These are phyloP conservation scores for Yamadazyma diospyri DNA, from an alignment of 1,139 yeast genomes.

Conservation along the genomic window DNA sequence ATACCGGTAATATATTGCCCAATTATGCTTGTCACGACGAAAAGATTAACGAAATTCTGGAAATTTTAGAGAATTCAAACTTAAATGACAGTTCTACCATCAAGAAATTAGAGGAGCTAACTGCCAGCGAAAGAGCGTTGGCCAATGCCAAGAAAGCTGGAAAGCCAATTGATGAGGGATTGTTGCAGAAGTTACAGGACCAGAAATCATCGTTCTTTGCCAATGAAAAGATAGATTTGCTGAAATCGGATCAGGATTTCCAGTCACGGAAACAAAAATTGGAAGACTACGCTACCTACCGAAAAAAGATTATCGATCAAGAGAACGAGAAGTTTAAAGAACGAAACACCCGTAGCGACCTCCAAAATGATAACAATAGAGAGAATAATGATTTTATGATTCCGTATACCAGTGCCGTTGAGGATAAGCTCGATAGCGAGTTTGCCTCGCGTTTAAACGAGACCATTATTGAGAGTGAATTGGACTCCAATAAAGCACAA, in stretches of 20 bases:
- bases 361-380: conserved; percentile 11
- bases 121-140: conserved; percentile 59
- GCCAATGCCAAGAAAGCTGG: conserved; percentile 59
- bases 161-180: conserved; percentile 40
- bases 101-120: conserved; percentile 50
- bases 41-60: conserved; percentile 39
- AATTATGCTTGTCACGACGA: conserved; percentile 54
- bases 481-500: conserved; percentile 54
- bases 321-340: conserved; percentile 32
- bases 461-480: conserved; percentile 57
- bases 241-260: conserved; percentile 46
- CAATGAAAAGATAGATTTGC: conserved; percentile 28
- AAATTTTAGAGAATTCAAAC: conserved; percentile 44
- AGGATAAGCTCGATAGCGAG: conserved; percentile 63
- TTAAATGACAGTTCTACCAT: conserved; percentile 40
- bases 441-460: conserved; percentile 60
- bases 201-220: conserved; percentile 25
- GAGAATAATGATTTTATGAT: conserved; percentile 33
- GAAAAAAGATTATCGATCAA: conserved; percentile 47
- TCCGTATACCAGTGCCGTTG: conserved; percentile 72
- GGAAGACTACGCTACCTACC: conserved; percentile 46
- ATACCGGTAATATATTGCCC: conserved; percentile 58
- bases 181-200: conserved; percentile 36
- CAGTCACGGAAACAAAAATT: conserved; percentile 41
- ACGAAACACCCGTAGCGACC: conserved; percentile 2